Conservation (phyloP, 176 grass and related monocot species). For the Oryza glumipatula region DNA sequence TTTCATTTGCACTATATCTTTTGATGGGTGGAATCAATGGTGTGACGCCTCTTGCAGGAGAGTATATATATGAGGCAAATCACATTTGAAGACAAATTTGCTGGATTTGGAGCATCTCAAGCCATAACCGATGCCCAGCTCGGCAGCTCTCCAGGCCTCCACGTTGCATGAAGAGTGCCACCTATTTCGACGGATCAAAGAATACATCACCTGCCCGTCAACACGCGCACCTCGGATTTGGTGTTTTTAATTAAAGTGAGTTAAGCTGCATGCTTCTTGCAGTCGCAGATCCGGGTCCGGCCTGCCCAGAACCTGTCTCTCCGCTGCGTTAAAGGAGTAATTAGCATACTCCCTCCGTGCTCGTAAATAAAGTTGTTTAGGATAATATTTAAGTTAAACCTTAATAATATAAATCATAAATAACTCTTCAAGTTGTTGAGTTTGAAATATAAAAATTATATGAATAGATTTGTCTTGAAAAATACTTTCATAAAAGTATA, state of each 20-base stretch:
- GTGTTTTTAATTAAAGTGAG: conserved; percentile 8
- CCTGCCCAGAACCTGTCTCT: conserved; percentile 25
- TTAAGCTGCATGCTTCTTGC: conserved; percentile 2
- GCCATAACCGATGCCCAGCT: conserved; percentile 2
- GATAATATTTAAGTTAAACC: too few species aligned
- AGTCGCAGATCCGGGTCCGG: neutral
- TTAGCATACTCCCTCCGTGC: neutral
- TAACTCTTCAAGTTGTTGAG: too few species aligned
- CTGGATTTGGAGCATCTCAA: neutral
- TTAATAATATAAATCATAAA: too few species aligned
- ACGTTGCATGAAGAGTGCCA: conserved; percentile 23
- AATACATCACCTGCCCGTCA: neutral
- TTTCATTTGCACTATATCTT: neutral
- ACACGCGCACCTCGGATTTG: conserved; percentile 20
- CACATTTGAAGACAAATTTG: neutral
- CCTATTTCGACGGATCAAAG: conserved; percentile 27
- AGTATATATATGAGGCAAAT: neutral
- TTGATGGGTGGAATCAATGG: neutral
- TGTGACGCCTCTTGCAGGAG: neutral
- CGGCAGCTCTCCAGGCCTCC: conserved; percentile 13
- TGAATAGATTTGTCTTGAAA: too few species aligned
- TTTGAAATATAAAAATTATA: too few species aligned
- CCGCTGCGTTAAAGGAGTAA: neutral
- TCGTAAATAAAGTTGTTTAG: too few species aligned
- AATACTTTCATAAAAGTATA: too few species aligned